Base-by-base conservation (phyloP, 257 asterid genomes). In the Knoxia roxburghii region DNA sequence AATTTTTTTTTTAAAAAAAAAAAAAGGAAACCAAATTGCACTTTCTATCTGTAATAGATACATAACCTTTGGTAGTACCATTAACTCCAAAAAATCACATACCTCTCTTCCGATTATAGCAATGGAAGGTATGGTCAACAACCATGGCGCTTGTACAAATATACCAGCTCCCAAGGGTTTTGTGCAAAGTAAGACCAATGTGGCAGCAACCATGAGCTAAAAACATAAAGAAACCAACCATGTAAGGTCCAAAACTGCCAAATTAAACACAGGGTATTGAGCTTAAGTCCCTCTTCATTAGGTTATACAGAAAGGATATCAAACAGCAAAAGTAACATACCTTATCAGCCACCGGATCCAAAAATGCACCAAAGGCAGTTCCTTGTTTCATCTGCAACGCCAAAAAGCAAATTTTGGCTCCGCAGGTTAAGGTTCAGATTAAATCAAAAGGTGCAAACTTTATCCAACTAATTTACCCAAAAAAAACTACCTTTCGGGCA, bases 271-370 rank as follows among this genome's bases (percentile, higher is more conserved):
- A 59, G 20, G 8, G 40, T 60, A 70, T n/a, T 13, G 35, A 56
- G 62, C 11, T 56, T 27, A 59, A 8, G 27, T 33, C 46, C 29
- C 6, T 17, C 1, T 4, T 67, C 30, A 35, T 24, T 18, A 20
- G 8, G 8, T 55, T 11, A 17, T 21, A 48, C 56, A 52, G 24
- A 56, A 26, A 51, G 26, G 24, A 43, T 14, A 43, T 43, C 20
- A 21, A 55, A 60, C 18, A 26, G 21, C 40, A 15, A 60, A 21
- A 39, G 35, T n/a, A 49, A 61, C 71, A 49, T 76, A 94, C 99
- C 99, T 94, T 94, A 77, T 94, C 99, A 69, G 99, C 99, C 66
- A 94, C 99, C 37, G 99, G 99, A 77, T 94, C 99, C 83, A 94
- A 83, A 81, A 94, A 91, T 33, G 99, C 98, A 70, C 99, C 99